Evolutionary conservation across 176 grass and related monocot genomes (phyloP).

Genomic region (Stipa capillata): DNA sequence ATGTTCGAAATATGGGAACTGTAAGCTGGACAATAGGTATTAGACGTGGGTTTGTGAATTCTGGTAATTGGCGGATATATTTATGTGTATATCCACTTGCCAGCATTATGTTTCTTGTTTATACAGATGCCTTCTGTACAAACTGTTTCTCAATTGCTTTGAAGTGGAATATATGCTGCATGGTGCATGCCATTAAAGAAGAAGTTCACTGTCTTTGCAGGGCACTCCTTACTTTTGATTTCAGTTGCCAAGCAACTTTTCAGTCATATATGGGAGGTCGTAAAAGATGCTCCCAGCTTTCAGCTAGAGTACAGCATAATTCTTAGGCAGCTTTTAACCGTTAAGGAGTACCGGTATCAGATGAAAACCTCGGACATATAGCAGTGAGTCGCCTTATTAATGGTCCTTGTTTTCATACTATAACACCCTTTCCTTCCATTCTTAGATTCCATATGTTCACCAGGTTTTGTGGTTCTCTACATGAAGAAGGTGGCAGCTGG

Average conservation of each 20-base stretch:
- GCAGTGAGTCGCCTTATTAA: constrained; percentile 40
- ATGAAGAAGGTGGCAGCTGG: constrained; percentile 34
- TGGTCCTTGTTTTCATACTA: neutral
- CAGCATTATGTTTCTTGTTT: neutral
- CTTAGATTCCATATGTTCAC: neutral
- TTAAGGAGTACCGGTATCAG: constrained; percentile 70
- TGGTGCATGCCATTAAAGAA: neutral
- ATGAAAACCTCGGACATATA: constrained; percentile 70
- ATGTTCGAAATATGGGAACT: neutral
- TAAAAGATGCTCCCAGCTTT: constrained; percentile 64
- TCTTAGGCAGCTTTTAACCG: constrained; percentile 59
- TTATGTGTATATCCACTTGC: neutral
- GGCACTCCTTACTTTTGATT: constrained; percentile 41
- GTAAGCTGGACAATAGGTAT: neutral
- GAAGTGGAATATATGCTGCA: neutral
- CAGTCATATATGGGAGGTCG: constrained; percentile 62
- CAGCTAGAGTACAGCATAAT: constrained; percentile 63
- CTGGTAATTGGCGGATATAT: neutral
- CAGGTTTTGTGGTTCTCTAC: constrained; percentile 54
- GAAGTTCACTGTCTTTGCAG: constrained; percentile 48
- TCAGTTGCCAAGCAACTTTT: constrained; percentile 68
- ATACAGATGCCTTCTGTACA: neutral
- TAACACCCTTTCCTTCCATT: neutral
- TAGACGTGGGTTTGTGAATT: neutral
- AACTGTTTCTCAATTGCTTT: neutral